These are phyloP conservation scores for Colletotrichum scovillei DNA, from an alignment of 2,329 filamentous ascomycete genomes.

Conservation along the genomic window DNA sequence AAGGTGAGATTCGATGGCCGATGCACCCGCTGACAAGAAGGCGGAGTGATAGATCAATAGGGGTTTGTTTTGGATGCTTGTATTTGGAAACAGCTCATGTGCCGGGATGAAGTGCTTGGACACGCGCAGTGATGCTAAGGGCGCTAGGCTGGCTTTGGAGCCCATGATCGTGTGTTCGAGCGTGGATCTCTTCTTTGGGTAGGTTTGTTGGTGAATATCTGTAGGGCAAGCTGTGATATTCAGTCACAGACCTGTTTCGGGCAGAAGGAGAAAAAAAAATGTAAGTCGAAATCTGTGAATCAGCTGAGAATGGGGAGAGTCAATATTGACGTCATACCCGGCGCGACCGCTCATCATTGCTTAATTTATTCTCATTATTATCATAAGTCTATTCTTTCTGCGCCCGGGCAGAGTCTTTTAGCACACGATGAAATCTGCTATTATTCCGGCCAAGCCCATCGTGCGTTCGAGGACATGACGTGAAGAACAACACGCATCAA, in stretches of 20 bases:
- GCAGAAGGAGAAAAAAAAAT: too few relatives aligned
- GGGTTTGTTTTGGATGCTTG: constrained; percentile 70
- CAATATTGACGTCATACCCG: not conserved
- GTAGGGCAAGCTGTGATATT: too few relatives aligned
- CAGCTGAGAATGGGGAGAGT: too few relatives aligned
- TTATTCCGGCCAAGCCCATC: too few relatives aligned
- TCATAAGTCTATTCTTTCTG: not conserved
- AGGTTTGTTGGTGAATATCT: not conserved
- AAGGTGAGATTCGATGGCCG: constrained; percentile 68
- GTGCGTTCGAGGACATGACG: too few relatives aligned
- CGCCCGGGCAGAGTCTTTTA: not conserved
- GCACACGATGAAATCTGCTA: not conserved
- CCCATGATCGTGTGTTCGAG: not conserved
- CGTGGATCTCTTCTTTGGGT: not conserved
- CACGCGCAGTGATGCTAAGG: constrained; percentile 64
- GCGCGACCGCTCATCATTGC: not conserved
- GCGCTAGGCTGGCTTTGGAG: constrained; percentile 20
- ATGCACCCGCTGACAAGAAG: constrained; percentile 60
- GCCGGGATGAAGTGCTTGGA: constrained; percentile 69
- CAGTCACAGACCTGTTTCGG: too few relatives aligned
- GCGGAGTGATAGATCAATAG: constrained; percentile 74
- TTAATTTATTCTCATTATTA: not conserved
- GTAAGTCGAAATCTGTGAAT: too few relatives aligned
- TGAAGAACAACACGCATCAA: too few relatives aligned
- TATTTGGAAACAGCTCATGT: constrained; percentile 70